Evolutionary conservation across 257 asterid genomes (phyloP).

Genomic region (Capsicum pubescens): DNA sequence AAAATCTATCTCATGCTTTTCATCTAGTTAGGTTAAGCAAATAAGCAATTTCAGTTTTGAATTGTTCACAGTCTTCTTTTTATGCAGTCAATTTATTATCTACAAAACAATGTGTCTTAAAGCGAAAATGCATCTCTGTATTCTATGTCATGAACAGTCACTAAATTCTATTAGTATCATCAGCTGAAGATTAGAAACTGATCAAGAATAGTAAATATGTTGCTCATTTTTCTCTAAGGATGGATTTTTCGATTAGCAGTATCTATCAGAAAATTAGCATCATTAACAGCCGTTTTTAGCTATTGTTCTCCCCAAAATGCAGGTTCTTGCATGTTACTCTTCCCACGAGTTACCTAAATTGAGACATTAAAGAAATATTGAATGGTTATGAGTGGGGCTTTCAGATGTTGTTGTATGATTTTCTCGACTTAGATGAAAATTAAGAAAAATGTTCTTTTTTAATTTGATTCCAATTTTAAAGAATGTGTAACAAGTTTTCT

Average conservation of each 20-base stretch:
- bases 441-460: background rate
- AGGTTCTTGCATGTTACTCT: background rate
- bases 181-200: background rate
- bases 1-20: background rate
- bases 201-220: background rate
- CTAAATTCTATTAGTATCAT: too few relatives aligned
- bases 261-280: background rate
- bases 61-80: background rate
- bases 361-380: background rate
- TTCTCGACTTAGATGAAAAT: background rate
- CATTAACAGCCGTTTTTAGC: background rate
- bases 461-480: background rate
- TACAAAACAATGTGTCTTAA: too few relatives aligned
- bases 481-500: background rate
- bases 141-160: too few relatives aligned
- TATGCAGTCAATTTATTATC: background rate
- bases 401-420: constrained; percentile 6
- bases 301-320: background rate
- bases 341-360: background rate
- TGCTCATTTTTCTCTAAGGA: background rate
- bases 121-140: too few relatives aligned
- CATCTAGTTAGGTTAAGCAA: background rate
- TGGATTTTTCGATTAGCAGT: background rate
- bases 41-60: background rate
- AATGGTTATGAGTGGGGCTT: background rate